Evolutionary conservation across 257 asterid genomes (phyloP), one percentile per base, ranked within the genome.

Genomic region (Oldenlandia corymbosa): DNA sequence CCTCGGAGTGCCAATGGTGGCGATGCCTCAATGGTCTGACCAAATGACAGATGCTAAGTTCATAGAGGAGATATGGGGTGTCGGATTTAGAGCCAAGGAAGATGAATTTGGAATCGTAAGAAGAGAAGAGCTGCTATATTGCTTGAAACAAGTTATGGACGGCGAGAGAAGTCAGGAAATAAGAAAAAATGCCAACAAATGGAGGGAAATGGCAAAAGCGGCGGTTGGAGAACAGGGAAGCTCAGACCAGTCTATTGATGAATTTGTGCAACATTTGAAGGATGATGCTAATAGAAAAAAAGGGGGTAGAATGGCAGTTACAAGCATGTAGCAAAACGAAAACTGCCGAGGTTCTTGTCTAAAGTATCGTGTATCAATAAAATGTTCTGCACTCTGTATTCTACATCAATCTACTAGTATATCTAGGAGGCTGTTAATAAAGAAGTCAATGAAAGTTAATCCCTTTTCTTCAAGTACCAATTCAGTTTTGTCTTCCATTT

Each of bases 1-100:
- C 34, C 74, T 84, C 2, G 91, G 95, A 0, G 83, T 86, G 62
- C 89, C 87, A 0, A 82, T 84, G 83, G 79, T 86, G 75, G 95
- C 76, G 2, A 57, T 84, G 57, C 95, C 95, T 0, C 88, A 82
- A 68, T 86, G 88, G 85, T 51, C 92, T 1, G 92, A 87, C 52
- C 93, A 87, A 60, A 70, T 83, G 84, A 79, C 87, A 6, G 81
- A 87, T 61, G 95, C 89, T 0, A 86, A 82, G 70, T 84, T 76
- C 16, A 75, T 86, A 18, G 88, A 79, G 58, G 95, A 81, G 72
- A 61, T 80, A 31, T 86, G 95, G 91, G 48, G 69, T 10, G 79
- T 81, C 24, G 95, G 95, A 5, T 58, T 84, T 20, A 68, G 91
- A 63, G 76, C 82, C 0, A 84, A 70, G 74, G 86, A 78, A 73